Conservation (phyloP, 1,139 yeast species). For the Lodderomyces beijingensis region DNA sequence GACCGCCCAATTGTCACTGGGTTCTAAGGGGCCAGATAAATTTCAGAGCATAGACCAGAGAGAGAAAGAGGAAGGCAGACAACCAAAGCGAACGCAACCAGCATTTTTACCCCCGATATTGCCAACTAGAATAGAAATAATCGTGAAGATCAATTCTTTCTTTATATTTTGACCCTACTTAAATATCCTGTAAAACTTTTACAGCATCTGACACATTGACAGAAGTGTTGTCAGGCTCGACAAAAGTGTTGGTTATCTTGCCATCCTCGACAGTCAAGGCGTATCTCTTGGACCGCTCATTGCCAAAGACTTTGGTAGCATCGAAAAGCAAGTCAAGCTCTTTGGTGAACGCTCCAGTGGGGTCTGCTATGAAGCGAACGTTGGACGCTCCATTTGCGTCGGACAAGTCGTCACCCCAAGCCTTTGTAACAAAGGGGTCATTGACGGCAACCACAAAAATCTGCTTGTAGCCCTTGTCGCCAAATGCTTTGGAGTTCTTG, state of each 20-base stretch:
- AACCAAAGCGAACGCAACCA: too few relatives aligned
- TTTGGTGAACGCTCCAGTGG: constrained; percentile 64
- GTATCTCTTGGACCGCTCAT: constrained; percentile 68
- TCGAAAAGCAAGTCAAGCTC: constrained; percentile 66
- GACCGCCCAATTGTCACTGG: too few relatives aligned
- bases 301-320: constrained; percentile 70
- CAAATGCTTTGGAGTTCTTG: constrained; percentile 45
- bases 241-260: constrained; percentile 56
- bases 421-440: constrained; percentile 80
- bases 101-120: too few relatives aligned
- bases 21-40: too few relatives aligned
- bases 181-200: constrained; percentile 27
- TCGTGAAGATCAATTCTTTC: too few relatives aligned
- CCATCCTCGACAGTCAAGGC: constrained; percentile 77
- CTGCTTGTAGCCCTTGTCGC: constrained; percentile 58
- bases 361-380: constrained; percentile 70
- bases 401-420: constrained; percentile 24
- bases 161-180: too few relatives aligned
- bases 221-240: constrained; percentile 79
- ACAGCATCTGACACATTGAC: constrained; percentile 48
- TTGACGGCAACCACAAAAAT: constrained; percentile 74
- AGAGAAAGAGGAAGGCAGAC: too few relatives aligned
- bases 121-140: too few relatives aligned
- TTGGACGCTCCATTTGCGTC: constrained; percentile 25
- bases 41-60: too few relatives aligned